A percentile compares a stretch with the other conserved stretches of the same genome.
Evolutionary conservation across 305 asterid genomes (phyloP).

Genomic region (Solanum hybrid): DNA sequence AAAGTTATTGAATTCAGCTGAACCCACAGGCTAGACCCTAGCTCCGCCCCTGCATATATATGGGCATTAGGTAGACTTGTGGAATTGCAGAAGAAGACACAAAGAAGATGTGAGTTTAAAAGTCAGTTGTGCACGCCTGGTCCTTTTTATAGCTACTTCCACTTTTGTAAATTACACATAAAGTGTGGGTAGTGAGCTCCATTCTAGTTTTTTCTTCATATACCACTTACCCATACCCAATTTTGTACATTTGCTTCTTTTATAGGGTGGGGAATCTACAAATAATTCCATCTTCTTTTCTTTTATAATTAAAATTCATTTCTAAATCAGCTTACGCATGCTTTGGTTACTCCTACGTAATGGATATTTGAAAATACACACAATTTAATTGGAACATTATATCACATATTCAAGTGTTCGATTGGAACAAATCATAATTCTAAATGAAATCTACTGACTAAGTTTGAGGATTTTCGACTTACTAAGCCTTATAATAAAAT

Average conservation of each 20-base stretch:
- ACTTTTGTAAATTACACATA: neutral
- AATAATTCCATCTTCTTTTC: neutral
- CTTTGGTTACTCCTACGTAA: neutral
- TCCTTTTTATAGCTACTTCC: conserved; percentile 1
- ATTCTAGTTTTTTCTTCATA: neutral
- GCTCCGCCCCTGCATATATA: neutral
- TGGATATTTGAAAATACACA: neutral
- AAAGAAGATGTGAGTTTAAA: neutral
- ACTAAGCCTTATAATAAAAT: neutral
- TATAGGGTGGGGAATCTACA: neutral
- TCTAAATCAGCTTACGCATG: neutral
- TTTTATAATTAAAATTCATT: neutral
- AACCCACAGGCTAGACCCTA: neutral
- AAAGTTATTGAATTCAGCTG: neutral
- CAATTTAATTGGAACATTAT: neutral
- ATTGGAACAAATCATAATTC: neutral
- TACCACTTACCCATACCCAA: neutral
- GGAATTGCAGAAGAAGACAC: neutral
- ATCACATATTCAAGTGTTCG: neutral
- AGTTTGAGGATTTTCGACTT: neutral
- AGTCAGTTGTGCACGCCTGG: neutral
- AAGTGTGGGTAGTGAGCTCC: neutral
- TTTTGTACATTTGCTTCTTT: neutral
- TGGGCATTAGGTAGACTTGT: neutral
- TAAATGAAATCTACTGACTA: neutral